Evolutionary conservation across 805 yeast species (phyloP), one percentile per base, ranked within the genome.

Genomic region (Candida dendrica): DNA sequence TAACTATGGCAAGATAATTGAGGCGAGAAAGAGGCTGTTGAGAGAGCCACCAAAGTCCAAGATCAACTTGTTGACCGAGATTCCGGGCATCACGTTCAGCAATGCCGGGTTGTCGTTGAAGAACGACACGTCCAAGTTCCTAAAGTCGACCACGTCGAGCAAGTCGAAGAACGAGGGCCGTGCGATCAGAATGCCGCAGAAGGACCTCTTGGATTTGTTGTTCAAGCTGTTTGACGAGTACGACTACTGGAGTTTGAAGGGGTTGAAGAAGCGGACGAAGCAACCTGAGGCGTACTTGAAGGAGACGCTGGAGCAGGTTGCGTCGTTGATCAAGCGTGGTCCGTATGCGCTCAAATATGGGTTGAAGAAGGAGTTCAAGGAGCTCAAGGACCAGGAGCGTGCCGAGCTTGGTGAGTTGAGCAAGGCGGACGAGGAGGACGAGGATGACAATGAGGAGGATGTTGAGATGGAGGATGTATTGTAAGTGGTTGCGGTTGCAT

Each of bases 181-280:
- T 58, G 95, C 97, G 29, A 87, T 85, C 50, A 78, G 98, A 60
- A 86, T 93, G 83, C 96, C 95, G 32, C 81, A 86, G 67, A 87
- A 85, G 60, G 97, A 89, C 48, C 74, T 93, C 44, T 75, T 91
- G 72, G 96, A 90, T 63, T 66, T 86, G 50, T 67, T 93, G 51
- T 93, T 93, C 77, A 75, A 84, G 52, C 70, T 91, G 54, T 93
- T 93, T 63, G 96, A 89, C 62, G 95, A 90, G 60, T 88, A 84
- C 61, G 97, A 91, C 59, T 93, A 90, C 63, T 93, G 98, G 98
- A 81, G 93, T 10, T 73, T 93, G 72, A 89, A 89, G 64, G 96
- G 96, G 33, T 70, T 93, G 47, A 84, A 88, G 56, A 98, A 93
- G 60, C 77, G 95, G 51, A 89, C 97, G 3, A 81, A 83, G 55